Conservation (phyloP, 148 eudicot genomes). For the Gaultheria prostrata region DNA sequence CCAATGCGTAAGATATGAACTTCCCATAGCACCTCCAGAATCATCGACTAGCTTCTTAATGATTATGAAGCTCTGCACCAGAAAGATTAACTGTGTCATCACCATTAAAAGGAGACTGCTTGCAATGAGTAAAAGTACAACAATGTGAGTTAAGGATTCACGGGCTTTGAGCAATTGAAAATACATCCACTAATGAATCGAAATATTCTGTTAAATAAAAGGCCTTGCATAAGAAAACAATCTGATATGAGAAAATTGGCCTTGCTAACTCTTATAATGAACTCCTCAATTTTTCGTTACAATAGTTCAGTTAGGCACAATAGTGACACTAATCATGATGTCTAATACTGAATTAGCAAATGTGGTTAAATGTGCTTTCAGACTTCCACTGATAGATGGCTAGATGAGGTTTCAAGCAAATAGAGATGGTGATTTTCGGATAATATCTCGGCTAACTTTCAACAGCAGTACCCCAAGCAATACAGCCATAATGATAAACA, state of each 20-base stretch:
- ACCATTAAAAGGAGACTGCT: background rate
- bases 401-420: background rate
- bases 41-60: constrained; percentile 60
- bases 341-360: background rate
- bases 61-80: constrained; percentile 64
- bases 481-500: background rate
- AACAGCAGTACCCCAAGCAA: background rate
- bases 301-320: background rate
- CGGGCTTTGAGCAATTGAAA: background rate
- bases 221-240: background rate
- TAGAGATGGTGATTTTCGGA: background rate
- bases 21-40: constrained; percentile 49
- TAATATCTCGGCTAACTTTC: background rate
- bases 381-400: background rate
- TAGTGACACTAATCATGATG: background rate
- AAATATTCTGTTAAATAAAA: background rate
- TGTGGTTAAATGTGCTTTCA: background rate
- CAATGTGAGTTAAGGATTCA: background rate
- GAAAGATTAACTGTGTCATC: constrained; percentile 13
- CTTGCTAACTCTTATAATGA: constrained; percentile 4
- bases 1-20: constrained; percentile 78
- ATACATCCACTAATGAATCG: background rate
- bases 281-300: background rate
- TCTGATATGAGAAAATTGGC: background rate
- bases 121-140: background rate